Base-by-base conservation (phyloP, 1,139 yeast genomes). In the Pichia norvegensis region DNA sequence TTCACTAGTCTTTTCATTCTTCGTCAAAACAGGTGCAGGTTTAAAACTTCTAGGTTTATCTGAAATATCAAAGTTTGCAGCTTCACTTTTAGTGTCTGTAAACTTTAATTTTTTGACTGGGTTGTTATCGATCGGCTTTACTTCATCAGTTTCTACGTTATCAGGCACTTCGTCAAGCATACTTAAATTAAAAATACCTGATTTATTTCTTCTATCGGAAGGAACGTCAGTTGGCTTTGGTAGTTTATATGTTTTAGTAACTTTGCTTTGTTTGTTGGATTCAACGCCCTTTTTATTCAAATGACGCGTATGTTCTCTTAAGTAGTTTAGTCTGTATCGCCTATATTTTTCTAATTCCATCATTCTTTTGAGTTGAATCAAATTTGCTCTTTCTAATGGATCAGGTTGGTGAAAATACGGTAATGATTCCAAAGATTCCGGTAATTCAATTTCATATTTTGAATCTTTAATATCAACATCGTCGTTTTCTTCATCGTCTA, bases 331-430 rank as follows among this genome's bases (percentile, higher is more conserved):
- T 42, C 61, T 52, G 13, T 58, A 51, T 39, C 52, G 57, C 33
- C 58, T 52, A 45, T 61, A 61, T 39, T 53, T 53, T 29, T 62
- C 64, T n/a, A 58, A 42, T 29, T 61, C 60, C 62, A 61, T 59
- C 52, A 60, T 52, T 44, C 56, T 60, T 36, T 62, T 61, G 29
- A 62, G 44, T 29, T 57, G 55, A 22, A 62, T 55, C 33, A 62
- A 46, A 36, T 58, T 55, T 2, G 65, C 59, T 36, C 66, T 52
- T 43, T 60, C 64, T 14, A 58, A 38, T 9, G 65, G 63, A 44
- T 62, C 62, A 13, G 53, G 50, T 27, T 41, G 44, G 11, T 41
- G 39, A 19, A 25, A 40, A 4, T 55, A 50, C 13, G 52, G 53
- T 17, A 55, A 45, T 7, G 50, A 27, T 3, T 45, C 46, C 2